Conservation (phyloP, 495 filamentous ascomycete genomes). For the Aspergillus indologenus region DNA sequence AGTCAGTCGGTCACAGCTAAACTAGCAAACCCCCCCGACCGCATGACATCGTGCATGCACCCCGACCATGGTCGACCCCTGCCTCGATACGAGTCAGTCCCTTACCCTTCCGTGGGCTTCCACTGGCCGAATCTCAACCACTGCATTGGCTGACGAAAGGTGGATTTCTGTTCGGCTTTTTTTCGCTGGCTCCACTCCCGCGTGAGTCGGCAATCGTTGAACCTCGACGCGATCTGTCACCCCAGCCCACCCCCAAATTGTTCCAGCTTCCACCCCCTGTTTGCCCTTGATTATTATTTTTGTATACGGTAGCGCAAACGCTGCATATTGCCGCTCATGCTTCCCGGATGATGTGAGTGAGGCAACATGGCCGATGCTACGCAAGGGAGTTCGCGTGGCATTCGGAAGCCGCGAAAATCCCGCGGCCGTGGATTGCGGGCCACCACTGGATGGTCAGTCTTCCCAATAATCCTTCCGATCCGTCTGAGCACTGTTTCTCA, state of each 20-base stretch:
- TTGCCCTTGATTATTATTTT: background rate
- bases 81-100: background rate
- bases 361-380: slow-evolving; percentile 9
- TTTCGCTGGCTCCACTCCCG: slow-evolving; percentile 5
- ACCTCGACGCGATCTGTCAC: slow-evolving; percentile 10
- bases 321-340: background rate
- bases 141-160: slow-evolving; percentile 2
- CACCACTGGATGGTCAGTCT: slow-evolving; percentile 31
- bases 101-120: background rate
- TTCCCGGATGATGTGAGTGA: slow-evolving; percentile 4
- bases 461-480: slow-evolving; percentile 3
- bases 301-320: background rate
- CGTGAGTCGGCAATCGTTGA: background rate
- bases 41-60: background rate
- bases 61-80: background rate
- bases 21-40: too few species aligned
- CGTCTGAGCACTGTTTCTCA: background rate
- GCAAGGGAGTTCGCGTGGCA: slow-evolving; percentile 15
- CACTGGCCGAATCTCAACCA: background rate
- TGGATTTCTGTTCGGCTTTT: background rate
- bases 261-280: slow-evolving; percentile 2
- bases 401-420: slow-evolving; percentile 31
- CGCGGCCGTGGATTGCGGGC: slow-evolving; percentile 31
- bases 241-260: background rate
- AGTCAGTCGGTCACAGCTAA: too few species aligned